A percentile compares a stretch with the other conserved stretches of the same genome.
phyloP scores from a whole-genome alignment of 495 filamentous ascomycete species.

The Trichocladium uniseriatum region DNA sequence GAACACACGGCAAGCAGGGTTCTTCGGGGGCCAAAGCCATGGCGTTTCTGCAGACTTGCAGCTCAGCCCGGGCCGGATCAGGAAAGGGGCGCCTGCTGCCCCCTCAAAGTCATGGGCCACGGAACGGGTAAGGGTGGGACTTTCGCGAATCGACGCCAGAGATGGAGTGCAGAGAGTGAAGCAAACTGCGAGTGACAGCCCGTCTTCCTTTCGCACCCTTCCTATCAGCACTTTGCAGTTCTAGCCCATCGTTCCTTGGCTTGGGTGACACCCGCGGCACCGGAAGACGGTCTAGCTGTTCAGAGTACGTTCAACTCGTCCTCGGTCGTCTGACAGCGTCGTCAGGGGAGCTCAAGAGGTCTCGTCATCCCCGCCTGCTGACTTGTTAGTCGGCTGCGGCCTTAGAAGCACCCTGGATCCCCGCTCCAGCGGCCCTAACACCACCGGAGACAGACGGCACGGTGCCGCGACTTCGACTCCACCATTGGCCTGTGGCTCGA shows the following conservation, averaged over 20 bases:
- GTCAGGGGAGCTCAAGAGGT: background rate
- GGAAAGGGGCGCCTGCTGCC: slow-evolving; percentile 5
- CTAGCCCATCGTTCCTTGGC: background rate
- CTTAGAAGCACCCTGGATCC: too few species aligned
- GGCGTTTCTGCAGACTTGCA: slow-evolving; percentile 9
- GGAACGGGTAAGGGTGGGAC: background rate
- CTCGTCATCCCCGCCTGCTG: too few species aligned
- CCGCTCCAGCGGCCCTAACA: too few species aligned
- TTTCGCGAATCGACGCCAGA: background rate
- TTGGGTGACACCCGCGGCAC: background rate
- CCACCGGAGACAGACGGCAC: too few species aligned
- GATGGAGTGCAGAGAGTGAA: background rate
- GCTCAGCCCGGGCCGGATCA: slow-evolving; percentile 15
- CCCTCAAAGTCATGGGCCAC: background rate
- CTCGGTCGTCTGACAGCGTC: background rate
- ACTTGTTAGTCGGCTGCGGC: too few species aligned
- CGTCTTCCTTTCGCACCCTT: background rate
- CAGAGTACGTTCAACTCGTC: background rate
- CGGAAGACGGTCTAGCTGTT: background rate
- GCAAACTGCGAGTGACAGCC: too few species aligned
- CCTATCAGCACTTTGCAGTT: background rate
- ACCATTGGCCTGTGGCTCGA: too few species aligned
- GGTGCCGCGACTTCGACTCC: too few species aligned
- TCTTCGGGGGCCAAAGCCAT: background rate
- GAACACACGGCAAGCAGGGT: background rate